Percentiles rank a stretch among this genome's conserved stretches.
These are phyloP conservation scores for Globisporangium radiosum DNA, from an alignment of 352 stramenopile species.

Conservation along the genomic window DNA sequence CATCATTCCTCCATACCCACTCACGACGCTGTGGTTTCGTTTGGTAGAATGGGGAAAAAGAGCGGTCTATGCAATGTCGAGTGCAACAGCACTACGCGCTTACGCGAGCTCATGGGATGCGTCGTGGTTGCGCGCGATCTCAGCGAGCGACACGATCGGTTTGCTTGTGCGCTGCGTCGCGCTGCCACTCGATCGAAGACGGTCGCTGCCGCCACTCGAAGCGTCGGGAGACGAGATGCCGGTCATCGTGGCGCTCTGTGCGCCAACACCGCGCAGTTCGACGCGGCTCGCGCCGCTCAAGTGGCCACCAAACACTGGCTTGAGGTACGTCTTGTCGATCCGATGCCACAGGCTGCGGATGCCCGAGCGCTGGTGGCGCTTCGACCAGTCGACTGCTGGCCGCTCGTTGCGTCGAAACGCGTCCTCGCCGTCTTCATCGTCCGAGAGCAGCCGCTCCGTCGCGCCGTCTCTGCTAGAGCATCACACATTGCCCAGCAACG, in stretches of 20 bases:
- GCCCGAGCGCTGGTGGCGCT: conserved; percentile 27
- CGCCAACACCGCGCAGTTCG: conserved; percentile 3
- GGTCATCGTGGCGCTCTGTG: conserved; percentile 2
- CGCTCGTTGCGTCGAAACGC: conserved; percentile 25
- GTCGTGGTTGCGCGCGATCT: conserved; percentile 49
- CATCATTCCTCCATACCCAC: no score
- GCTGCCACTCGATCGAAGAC: background rate
- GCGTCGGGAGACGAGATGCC: background rate
- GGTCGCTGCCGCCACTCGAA: background rate
- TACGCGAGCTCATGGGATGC: conserved; percentile 25
- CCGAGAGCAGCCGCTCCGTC: conserved; percentile 46
- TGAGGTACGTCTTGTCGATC: conserved; percentile 68
- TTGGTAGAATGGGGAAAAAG: no score
- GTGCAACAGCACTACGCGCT: background rate
- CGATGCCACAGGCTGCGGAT: conserved; percentile 60
- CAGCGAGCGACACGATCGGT: conserved; percentile 32
- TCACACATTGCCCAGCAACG: background rate
- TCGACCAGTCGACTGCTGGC: conserved; percentile 23
- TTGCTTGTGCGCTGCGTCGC: conserved; percentile 7
- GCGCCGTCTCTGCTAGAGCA: conserved; percentile 23
- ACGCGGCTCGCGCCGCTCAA: background rate
- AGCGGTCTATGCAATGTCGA: no score
- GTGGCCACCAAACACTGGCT: conserved; percentile 57
- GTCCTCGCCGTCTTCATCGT: conserved; percentile 43
- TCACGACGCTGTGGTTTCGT: no score